These are phyloP conservation scores for Carex scoparia DNA, from an alignment of 176 grass and related monocot genomes.

Conservation along the genomic window DNA sequence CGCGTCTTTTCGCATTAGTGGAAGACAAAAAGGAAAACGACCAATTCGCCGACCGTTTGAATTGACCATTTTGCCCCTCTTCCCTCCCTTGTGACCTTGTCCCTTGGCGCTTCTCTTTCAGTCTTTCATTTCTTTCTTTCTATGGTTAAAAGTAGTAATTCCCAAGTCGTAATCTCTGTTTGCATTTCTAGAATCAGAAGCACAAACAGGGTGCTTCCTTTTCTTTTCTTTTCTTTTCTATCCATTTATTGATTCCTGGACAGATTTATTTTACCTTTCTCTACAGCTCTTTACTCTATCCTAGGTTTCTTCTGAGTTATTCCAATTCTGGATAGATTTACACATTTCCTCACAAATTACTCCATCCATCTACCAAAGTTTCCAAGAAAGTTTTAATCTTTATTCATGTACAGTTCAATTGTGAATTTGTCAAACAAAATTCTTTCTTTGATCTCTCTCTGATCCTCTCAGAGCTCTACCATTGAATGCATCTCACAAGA, in stretches of 20 bases:
- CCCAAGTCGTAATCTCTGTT: not conserved
- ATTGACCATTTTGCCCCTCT: slow-evolving; percentile 16
- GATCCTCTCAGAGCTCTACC: not conserved
- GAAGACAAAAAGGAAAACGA: not conserved
- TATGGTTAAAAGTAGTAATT: not conserved
- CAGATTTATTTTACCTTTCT: not conserved
- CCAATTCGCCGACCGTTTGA: slow-evolving; percentile 9
- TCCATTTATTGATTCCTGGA: not conserved
- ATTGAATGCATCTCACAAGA: slow-evolving; percentile 20
- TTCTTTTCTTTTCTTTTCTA: not conserved
- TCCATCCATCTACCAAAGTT: not conserved
- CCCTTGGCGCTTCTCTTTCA: slow-evolving; percentile 9
- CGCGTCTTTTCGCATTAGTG: not conserved
- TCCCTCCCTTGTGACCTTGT: not conserved
- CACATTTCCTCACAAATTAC: not conserved
- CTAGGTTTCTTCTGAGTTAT: not conserved
- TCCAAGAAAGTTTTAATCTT: not conserved
- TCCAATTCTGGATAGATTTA: not conserved
- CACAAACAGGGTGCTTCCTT: not conserved
- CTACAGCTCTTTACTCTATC: not conserved
- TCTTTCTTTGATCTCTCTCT: not conserved
- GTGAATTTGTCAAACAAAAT: not conserved
- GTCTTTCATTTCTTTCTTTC: not conserved
- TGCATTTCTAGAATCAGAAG: not conserved
- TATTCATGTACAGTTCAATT: slow-evolving; percentile 2